Evolutionary conservation across 768 basidiomycete species (phyloP).

Genomic region (Hygrophorus russula): DNA sequence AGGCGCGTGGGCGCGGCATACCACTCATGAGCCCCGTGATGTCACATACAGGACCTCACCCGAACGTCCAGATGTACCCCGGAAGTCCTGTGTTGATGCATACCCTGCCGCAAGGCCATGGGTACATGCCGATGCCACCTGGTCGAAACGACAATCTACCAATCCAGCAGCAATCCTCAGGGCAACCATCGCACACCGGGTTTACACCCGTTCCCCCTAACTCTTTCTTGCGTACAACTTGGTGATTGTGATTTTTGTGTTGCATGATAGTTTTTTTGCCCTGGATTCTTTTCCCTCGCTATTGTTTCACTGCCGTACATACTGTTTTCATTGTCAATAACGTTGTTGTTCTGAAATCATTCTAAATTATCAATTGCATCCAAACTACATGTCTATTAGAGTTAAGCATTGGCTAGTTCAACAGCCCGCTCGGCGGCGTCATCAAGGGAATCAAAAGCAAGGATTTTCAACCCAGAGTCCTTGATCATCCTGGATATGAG

Average conservation of each 20-base stretch:
- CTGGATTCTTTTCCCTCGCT: slow-evolving; percentile 16
- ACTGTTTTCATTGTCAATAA: slow-evolving; percentile 16
- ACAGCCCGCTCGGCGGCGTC: slow-evolving; percentile 82
- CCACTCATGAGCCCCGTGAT: slow-evolving; percentile 67
- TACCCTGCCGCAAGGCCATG: slow-evolving; percentile 34
- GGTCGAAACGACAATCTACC: slow-evolving; percentile 38
- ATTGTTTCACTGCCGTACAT: slow-evolving; percentile 17
- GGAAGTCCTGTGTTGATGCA: slow-evolving; percentile 64
- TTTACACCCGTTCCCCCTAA: slow-evolving; percentile 30
- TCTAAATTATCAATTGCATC: slow-evolving; percentile 7
- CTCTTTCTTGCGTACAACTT: slow-evolving; percentile 35
- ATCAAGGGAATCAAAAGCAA: slow-evolving; percentile 86
- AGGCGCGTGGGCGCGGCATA: slow-evolving; percentile 36
- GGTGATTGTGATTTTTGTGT: slow-evolving; percentile 26
- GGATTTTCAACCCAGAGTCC: slow-evolving; percentile 86
- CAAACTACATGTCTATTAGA: slow-evolving; percentile 10
- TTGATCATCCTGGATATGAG: slow-evolving; percentile 67
- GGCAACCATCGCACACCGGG: slow-evolving; percentile 22
- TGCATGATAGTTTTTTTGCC: slow-evolving; percentile 16
- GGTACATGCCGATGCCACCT: slow-evolving; percentile 34
- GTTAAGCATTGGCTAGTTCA: slow-evolving; percentile 43
- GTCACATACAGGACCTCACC: slow-evolving; percentile 37
- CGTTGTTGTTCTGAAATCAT: not conserved
- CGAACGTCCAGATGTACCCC: slow-evolving; percentile 41
- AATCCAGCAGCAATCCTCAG: slow-evolving; percentile 24